Evolutionary conservation across 148 eudicot genomes (phyloP).

Genomic region (Fallopia convolvulus): DNA sequence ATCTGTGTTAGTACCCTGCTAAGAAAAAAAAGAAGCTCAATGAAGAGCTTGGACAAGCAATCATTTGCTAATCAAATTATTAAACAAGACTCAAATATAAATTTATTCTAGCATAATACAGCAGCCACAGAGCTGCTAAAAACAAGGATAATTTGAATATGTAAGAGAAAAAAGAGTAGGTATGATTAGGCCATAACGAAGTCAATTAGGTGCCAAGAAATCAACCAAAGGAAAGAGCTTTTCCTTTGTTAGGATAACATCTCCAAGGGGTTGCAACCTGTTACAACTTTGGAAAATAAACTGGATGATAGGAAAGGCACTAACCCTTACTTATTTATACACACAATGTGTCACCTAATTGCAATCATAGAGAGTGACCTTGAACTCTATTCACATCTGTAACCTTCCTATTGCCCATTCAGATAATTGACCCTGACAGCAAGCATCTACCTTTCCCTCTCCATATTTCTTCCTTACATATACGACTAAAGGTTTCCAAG

Average conservation of each 20-base stretch:
- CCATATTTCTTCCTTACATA: background rate
- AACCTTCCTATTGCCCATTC: background rate
- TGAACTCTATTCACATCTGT: background rate
- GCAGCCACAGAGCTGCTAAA: background rate
- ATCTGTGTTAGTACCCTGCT: conserved; percentile 67
- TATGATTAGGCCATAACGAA: background rate
- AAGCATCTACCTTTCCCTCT: background rate
- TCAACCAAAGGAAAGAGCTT: background rate
- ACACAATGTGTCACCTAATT: no score
- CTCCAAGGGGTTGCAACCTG: background rate
- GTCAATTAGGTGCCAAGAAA: no score
- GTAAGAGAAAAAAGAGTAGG: background rate
- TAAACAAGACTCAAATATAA: background rate
- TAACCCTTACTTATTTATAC: background rate
- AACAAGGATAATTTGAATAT: background rate
- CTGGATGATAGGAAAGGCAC: background rate
- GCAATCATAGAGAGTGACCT: no score
- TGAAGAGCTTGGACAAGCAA: background rate
- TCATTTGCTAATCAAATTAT: background rate
- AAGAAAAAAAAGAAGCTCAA: conserved; percentile 12
- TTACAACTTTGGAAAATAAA: background rate
- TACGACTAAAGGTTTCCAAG: background rate
- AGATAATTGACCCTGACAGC: background rate
- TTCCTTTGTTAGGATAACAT: no score
- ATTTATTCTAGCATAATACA: background rate